These are phyloP conservation scores for Leccinellum luteum DNA, from an alignment of 768 basidiomycete species.

Conservation along the genomic window DNA sequence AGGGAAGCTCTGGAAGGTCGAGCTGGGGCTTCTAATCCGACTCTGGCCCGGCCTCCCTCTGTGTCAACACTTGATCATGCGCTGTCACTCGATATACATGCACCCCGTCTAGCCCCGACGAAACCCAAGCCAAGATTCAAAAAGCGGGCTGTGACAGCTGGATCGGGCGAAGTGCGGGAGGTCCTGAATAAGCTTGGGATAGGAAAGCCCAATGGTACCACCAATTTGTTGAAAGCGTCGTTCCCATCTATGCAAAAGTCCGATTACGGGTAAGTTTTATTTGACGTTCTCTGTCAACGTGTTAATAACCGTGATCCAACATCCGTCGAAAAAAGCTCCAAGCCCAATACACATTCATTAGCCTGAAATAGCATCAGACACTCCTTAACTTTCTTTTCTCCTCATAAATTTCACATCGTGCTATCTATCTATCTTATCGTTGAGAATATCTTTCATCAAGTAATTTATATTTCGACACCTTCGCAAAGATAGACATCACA, in stretches of 20 bases:
- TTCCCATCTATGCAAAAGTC: slow-evolving; percentile 56
- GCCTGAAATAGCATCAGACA: slow-evolving; percentile 13
- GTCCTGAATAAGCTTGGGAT: slow-evolving; percentile 82
- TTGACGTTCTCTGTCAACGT: neutral
- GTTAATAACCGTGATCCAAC: slow-evolving; percentile 7
- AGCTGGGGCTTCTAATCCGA: slow-evolving; percentile 77
- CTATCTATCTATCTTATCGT: slow-evolving; percentile 12
- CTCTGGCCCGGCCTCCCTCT: slow-evolving; percentile 64
- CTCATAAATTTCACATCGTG: neutral
- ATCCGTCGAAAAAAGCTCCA: slow-evolving; percentile 11
- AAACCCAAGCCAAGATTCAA: slow-evolving; percentile 58
- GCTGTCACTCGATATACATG: slow-evolving; percentile 45
- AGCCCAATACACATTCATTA: slow-evolving; percentile 10
- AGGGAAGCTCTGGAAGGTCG: slow-evolving; percentile 88
- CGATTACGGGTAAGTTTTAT: slow-evolving; percentile 37
- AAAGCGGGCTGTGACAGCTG: slow-evolving; percentile 47
- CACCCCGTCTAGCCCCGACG: slow-evolving; percentile 41
- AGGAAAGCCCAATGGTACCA: slow-evolving; percentile 61
- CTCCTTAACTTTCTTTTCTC: slow-evolving; percentile 6
- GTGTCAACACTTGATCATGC: slow-evolving; percentile 75
- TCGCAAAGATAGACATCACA: slow-evolving; percentile 16
- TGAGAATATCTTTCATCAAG: slow-evolving; percentile 7
- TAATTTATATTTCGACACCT: slow-evolving; percentile 22
- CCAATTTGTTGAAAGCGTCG: slow-evolving; percentile 65
- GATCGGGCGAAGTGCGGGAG: slow-evolving; percentile 73